Evolutionary conservation across 73 alveolate genomes (phyloP).

Genomic region (Tetrahymena thermophila): DNA sequence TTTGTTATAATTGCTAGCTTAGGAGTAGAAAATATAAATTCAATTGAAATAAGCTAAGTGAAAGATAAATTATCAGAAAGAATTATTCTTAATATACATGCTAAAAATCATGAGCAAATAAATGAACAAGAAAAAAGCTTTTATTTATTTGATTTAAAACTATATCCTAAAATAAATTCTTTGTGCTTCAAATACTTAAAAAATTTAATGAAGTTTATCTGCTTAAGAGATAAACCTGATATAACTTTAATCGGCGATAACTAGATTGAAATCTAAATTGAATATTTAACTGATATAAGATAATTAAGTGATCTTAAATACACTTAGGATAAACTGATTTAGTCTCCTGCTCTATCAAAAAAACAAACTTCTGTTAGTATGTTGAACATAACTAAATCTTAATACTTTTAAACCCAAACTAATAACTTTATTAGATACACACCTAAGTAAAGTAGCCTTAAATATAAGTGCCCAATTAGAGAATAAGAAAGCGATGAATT

Average conservation of each 20-base stretch:
- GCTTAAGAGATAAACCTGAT: background rate
- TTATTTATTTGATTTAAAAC: background rate
- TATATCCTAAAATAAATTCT: background rate
- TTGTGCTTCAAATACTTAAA: background rate
- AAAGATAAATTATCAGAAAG: background rate
- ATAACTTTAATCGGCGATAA: background rate
- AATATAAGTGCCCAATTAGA: background rate
- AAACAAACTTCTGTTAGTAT: background rate
- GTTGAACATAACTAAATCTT: background rate
- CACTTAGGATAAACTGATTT: background rate
- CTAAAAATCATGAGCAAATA: background rate
- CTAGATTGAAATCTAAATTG: background rate
- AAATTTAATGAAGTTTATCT: background rate
- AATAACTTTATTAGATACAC: background rate
- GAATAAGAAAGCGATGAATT: background rate
- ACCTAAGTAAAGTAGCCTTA: background rate
- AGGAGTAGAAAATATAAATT: background rate
- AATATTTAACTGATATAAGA: background rate
- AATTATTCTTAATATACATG: background rate
- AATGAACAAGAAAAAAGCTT: background rate
- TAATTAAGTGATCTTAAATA: background rate
- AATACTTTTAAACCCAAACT: background rate
- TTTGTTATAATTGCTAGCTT: background rate
- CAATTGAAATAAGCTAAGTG: background rate
- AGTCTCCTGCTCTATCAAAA: background rate